phyloP scores from a whole-genome alignment of 1,284 basidiomycete genomes.

The Fomitiporia mediterranea region DNA sequence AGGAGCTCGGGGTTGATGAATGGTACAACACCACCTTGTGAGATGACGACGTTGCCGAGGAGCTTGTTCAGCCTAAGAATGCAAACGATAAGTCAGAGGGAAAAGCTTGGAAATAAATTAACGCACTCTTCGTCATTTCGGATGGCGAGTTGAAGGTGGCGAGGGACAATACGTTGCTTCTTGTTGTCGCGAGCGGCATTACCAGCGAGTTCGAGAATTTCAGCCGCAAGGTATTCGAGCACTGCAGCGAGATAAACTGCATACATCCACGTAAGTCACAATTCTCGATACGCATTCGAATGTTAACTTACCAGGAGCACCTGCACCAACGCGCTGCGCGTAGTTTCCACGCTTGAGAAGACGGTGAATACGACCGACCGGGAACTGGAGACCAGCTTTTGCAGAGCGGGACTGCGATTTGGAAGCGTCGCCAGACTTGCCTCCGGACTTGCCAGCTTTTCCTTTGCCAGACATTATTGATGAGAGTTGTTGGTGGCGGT shows the following conservation, averaged over 20 bases:
- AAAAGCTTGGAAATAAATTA: neutral
- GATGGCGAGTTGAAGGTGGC: constrained; percentile 88
- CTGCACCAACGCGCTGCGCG: constrained; percentile 70
- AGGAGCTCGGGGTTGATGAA: constrained; percentile 55
- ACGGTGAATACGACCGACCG: constrained; percentile 79
- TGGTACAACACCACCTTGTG: constrained; percentile 85
- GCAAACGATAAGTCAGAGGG: neutral
- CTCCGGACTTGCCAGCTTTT: constrained; percentile 59
- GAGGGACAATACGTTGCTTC: constrained; percentile 89
- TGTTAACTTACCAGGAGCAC: constrained; percentile 51
- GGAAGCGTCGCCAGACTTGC: constrained; percentile 46
- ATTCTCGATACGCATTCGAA: neutral
- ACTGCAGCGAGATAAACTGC: constrained; percentile 73
- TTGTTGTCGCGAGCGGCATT: constrained; percentile 67
- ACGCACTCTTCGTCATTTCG: constrained; percentile 80
- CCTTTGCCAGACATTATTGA: constrained; percentile 47
- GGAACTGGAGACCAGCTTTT: constrained; percentile 84
- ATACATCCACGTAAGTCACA: neutral
- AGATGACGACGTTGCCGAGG: constrained; percentile 79
- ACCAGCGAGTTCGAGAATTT: constrained; percentile 74
- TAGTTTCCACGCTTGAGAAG: constrained; percentile 85
- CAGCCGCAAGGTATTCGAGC: constrained; percentile 67
- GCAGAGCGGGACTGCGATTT: constrained; percentile 74
- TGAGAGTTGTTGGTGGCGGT: constrained; percentile 15
- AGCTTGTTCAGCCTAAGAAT: constrained; percentile 56